Percentiles rank a stretch among this genome's conserved stretches.
phyloP scores from a whole-genome alignment of 2,329 filamentous ascomycete genomes.

The Aspergillus sclerotialis region DNA sequence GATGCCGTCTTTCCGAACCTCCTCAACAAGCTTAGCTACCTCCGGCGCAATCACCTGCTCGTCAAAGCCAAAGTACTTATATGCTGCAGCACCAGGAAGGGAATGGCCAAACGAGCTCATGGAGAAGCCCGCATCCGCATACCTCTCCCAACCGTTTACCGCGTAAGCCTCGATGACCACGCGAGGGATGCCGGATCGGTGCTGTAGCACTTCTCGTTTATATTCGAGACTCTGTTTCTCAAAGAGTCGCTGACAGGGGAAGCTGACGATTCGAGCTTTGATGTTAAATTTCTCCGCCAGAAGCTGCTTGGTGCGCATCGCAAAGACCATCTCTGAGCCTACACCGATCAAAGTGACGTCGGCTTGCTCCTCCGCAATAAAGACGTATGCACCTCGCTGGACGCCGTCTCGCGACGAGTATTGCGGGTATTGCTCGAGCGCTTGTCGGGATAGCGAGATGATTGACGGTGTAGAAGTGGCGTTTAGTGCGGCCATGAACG shows the following conservation, averaged over 20 bases:
- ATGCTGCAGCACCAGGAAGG: constrained; percentile 15
- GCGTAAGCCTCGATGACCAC: constrained; percentile 47
- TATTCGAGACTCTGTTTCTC: constrained; percentile 42
- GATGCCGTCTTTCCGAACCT: constrained; percentile 1
- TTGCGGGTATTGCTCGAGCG: constrained; percentile 31
- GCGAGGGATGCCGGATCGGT: constrained; percentile 31
- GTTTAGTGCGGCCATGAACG: constrained; percentile 34
- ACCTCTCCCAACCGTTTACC: constrained; percentile 47
- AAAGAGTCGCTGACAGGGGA: constrained; percentile 47
- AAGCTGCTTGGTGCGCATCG: constrained; percentile 35
- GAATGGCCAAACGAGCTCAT: neutral
- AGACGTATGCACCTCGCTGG: constrained; percentile 36
- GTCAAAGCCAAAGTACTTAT: constrained; percentile 18
- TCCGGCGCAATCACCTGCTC: constrained; percentile 5
- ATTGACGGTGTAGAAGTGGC: constrained; percentile 36
- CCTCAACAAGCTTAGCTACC: constrained; percentile 5
- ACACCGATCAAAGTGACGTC: constrained; percentile 44
- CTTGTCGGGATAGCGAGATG: constrained; percentile 39
- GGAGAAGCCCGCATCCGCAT: constrained; percentile 32
- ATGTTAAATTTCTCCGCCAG: constrained; percentile 33
- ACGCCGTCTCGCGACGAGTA: constrained; percentile 34
- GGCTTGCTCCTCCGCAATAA: constrained; percentile 29
- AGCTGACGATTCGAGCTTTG: constrained; percentile 42
- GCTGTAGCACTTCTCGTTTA: constrained; percentile 35
- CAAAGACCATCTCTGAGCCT: constrained; percentile 45